Base-by-base conservation (phyloP, 306 rosid species). In the Dicorynia guianensis region DNA sequence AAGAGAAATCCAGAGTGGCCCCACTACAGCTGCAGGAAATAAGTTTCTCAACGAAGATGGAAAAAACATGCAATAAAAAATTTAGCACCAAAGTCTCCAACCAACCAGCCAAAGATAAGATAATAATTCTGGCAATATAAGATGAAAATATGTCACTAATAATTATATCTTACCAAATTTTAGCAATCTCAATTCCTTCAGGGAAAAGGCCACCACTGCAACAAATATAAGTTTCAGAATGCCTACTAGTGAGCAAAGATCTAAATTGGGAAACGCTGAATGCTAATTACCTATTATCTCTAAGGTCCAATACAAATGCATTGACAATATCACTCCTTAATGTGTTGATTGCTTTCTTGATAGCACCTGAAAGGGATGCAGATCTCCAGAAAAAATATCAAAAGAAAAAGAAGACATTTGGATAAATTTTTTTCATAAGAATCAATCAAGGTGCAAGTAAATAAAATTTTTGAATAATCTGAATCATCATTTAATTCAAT, bases 191-290 rank as follows among this genome's bases (percentile, higher is more conserved):
- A 67, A 92, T 91, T 85, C 97, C 99, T 86, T 95, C 98, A 0
- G 99, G 99, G 79, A 95, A 95, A 76, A 92, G 96, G 68, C 99
- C 99, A 66, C 99, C 99, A 59, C 99, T 95, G 97, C 89, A 85
- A 76, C 84, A 85, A 90, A 86, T 39, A 75, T 67, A 74, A 64
- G 68, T 77, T 75, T 86, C 85, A 89, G 89, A 88, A 81, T 62
- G 76, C 69, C 54, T 39, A 40, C 75, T 15, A 74, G 80, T 73
- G 63, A 68, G 75, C 5, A 74, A 78, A 77, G 81, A 59, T 38
- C 54, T 47, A 52, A 68, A 82, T 46, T 33, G 75, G 72, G 67
- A 79, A 67, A 25, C 43, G 71, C 72, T 55, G 54, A 68, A 73
- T 60, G 76, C 75, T 69, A 42, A 71, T 86, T 80, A 92, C 99